Evolutionary conservation across 2,329 filamentous ascomycete species (phyloP).

Genomic region (Thyridium curvatum): DNA sequence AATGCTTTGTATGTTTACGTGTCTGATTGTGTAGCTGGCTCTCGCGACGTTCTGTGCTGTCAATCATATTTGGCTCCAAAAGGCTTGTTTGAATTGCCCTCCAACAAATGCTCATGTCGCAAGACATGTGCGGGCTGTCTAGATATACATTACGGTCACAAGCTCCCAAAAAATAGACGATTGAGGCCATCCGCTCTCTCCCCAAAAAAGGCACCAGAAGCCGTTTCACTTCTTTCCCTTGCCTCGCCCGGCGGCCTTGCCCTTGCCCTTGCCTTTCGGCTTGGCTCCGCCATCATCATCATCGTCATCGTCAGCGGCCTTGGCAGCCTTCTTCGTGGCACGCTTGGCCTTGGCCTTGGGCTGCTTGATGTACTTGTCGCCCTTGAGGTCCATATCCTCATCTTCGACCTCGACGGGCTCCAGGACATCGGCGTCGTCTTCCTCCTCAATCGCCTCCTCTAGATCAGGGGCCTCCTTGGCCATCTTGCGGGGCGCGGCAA

Average conservation of each 20-base stretch:
- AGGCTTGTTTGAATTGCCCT: too few relatives aligned
- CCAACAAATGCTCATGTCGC: background rate
- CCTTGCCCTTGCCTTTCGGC: conserved; percentile 40
- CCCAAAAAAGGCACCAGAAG: too few relatives aligned
- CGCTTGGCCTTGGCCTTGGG: conserved; percentile 63
- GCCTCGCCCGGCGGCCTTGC: conserved; percentile 36
- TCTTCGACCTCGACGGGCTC: conserved; percentile 57
- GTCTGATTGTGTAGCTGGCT: too few relatives aligned
- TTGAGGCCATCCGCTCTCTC: background rate
- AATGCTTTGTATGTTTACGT: too few relatives aligned
- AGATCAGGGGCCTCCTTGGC: conserved; percentile 80
- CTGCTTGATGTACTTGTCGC: conserved; percentile 93
- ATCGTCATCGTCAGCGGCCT: conserved; percentile 38
- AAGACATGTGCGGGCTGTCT: background rate
- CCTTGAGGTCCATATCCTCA: conserved; percentile 77
- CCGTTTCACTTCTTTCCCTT: conserved; percentile 37
- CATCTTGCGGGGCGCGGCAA: conserved; percentile 65
- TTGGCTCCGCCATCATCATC: conserved; percentile 40
- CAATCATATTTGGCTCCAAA: too few relatives aligned
- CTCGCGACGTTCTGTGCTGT: too few relatives aligned
- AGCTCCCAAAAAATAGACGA: background rate
- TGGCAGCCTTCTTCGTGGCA: conserved; percentile 40
- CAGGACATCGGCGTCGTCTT: conserved; percentile 67
- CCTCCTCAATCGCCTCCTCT: conserved; percentile 92
- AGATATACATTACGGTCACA: background rate